Evolutionary conservation across 2,329 filamentous ascomycete genomes (phyloP).

Genomic region (Colletotrichum gloeosporioides): DNA sequence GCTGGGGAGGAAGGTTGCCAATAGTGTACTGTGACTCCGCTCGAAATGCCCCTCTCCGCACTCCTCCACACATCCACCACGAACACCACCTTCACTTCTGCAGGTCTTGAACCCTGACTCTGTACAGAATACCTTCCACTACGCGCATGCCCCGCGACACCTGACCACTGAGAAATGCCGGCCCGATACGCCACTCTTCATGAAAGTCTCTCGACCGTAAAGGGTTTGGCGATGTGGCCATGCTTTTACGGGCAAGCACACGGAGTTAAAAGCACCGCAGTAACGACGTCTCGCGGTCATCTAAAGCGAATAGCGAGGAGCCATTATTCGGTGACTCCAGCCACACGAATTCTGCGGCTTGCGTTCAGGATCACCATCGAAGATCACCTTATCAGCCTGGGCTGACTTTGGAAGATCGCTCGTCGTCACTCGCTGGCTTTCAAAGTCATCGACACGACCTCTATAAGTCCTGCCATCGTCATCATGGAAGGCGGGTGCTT

Average conservation of each 20-base stretch:
- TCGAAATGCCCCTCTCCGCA: conserved; percentile 5
- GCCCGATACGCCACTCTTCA: conserved; percentile 6
- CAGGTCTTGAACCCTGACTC: conserved; percentile 11
- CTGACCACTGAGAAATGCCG: conserved; percentile 21
- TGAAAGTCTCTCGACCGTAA: background rate
- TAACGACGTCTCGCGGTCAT: background rate
- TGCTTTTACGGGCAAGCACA: background rate
- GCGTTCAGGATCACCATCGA: background rate
- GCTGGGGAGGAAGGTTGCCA: background rate
- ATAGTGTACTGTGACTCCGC: conserved; percentile 6
- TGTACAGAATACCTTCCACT: background rate
- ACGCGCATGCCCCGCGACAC: conserved; percentile 12
- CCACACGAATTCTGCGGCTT: background rate
- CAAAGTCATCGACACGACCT: background rate
- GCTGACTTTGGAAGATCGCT: background rate
- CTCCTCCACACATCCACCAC: conserved; percentile 19
- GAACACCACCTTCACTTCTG: conserved; percentile 2
- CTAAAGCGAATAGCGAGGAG: conserved; percentile 18
- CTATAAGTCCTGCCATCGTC: background rate
- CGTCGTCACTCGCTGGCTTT: background rate
- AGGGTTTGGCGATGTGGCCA: background rate
- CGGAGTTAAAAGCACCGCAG: conserved; percentile 9
- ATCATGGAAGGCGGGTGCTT: background rate
- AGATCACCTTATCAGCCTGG: background rate
- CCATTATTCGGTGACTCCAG: background rate